Conservation (phyloP, 202 grass and related monocot genomes). For the Bolboschoenoplectus hybrid region DNA sequence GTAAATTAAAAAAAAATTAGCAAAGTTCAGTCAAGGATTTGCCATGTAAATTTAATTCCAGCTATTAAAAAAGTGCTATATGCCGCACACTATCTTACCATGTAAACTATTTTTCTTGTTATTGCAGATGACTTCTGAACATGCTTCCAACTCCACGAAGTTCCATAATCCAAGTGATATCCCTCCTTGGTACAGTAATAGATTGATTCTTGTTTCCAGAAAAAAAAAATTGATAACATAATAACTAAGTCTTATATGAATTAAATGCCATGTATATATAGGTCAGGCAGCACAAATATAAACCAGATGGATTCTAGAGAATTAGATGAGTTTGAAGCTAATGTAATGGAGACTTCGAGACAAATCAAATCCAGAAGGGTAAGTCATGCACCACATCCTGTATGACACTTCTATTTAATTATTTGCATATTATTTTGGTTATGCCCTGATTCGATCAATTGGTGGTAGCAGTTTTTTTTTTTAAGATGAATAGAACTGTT, state of each 20-base stretch:
- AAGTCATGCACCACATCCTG: not conserved
- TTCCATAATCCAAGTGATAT: too few species aligned
- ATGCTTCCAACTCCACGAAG: too few species aligned
- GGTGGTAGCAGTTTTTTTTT: not conserved
- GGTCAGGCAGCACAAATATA: not conserved
- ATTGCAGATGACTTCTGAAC: not conserved
- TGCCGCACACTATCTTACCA: not conserved
- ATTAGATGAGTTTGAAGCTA: not conserved
- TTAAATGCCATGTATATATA: not conserved
- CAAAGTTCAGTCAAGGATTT: too few species aligned
- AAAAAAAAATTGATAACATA: not conserved
- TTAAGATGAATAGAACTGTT: not conserved
- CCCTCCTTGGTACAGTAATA: not conserved
- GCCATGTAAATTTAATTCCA: not conserved
- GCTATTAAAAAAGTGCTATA: not conserved
- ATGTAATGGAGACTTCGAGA: conserved; percentile 3
- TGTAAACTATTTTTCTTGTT: not conserved
- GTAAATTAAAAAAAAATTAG: not conserved
- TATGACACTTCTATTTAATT: not conserved
- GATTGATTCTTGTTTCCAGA: not conserved
- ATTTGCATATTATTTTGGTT: not conserved
- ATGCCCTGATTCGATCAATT: not conserved
- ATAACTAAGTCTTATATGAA: not conserved
- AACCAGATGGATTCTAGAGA: conserved; percentile 9
- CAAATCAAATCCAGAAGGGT: conserved; percentile 30